A percentile compares a stretch with the other conserved stretches of the same genome.
Evolutionary conservation across 163 green algal genomes (phyloP).

Genomic region (Coccomyxa subellipsoidea): DNA sequence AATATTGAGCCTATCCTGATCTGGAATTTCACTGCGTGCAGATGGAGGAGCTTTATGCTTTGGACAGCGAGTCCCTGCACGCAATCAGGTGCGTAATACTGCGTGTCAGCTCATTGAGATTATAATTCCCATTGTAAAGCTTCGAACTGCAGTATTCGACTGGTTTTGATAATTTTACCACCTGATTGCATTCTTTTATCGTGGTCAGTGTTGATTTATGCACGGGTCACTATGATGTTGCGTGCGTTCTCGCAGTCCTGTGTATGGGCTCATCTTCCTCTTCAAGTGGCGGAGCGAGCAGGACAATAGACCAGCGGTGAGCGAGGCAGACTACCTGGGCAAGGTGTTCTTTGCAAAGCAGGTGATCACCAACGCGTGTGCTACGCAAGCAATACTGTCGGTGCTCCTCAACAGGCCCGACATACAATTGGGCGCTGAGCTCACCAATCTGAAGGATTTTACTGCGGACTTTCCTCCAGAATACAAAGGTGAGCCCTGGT

Average conservation of each 20-base stretch:
- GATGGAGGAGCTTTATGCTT: slow-evolving; percentile 86
- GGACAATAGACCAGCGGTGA: slow-evolving; percentile 40
- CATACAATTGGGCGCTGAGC: slow-evolving; percentile 76
- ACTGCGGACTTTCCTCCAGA: slow-evolving; percentile 86
- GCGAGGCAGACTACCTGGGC: slow-evolving; percentile 35
- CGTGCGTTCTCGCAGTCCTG: slow-evolving; percentile 56
- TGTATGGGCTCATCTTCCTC: slow-evolving; percentile 97
- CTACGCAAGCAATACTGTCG: slow-evolving; percentile 95
- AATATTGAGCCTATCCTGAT: not conserved
- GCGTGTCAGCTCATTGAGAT: too few relatives aligned
- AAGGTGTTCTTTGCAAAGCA: slow-evolving; percentile 93
- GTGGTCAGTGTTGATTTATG: too few relatives aligned
- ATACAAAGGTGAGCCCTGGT: slow-evolving; percentile 73
- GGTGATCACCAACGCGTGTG: slow-evolving; percentile 97
- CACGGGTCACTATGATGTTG: too few relatives aligned
- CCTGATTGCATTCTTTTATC: too few relatives aligned
- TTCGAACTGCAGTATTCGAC: too few relatives aligned
- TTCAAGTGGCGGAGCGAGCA: slow-evolving; percentile 94
- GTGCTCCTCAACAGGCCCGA: slow-evolving; percentile 88
- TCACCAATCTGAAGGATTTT: slow-evolving; percentile 84
- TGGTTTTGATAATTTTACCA: too few relatives aligned
- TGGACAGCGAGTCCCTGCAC: slow-evolving; percentile 73
- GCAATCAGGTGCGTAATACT: slow-evolving; percentile 55
- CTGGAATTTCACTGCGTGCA: slow-evolving; percentile 21
- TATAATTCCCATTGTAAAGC: too few relatives aligned